These are phyloP conservation scores for Orbilia blumenaviensis DNA, from an alignment of 2,329 filamentous ascomycete genomes.

Conservation along the genomic window DNA sequence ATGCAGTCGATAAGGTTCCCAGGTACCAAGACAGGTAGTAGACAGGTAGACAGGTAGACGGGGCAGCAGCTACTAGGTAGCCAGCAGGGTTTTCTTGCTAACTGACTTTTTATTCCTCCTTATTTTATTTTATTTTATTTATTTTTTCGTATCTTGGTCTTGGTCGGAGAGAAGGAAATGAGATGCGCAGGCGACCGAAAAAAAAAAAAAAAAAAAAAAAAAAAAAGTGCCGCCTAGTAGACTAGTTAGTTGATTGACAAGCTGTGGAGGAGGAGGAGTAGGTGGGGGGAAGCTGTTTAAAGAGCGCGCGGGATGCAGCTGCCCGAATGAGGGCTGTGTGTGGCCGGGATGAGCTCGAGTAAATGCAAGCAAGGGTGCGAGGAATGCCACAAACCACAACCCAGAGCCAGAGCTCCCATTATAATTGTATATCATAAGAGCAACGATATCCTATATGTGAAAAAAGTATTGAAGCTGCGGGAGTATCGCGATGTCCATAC, in stretches of 20 bases:
- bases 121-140: not conserved
- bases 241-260: not conserved
- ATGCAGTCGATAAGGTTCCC: slow-evolving; percentile 4
- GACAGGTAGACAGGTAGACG: too few species aligned
- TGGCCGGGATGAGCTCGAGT: slow-evolving; percentile 23
- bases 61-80: too few species aligned
- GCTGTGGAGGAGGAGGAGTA: not conserved
- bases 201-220: too few species aligned
- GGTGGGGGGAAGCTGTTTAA: slow-evolving; percentile 16
- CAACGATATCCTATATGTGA: too few species aligned
- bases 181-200: slow-evolving; percentile 24
- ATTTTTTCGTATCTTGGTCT: too few species aligned
- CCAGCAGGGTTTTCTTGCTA: too few species aligned
- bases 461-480: not conserved
- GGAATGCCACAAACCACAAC: slow-evolving; percentile 7
- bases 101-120: not conserved
- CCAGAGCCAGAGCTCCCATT: not conserved
- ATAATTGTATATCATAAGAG: not conserved
- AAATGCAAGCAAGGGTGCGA: slow-evolving; percentile 23
- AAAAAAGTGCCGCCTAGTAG: not conserved
- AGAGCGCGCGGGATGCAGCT: slow-evolving; percentile 48
- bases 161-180: slow-evolving; percentile 2
- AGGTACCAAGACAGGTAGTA: too few species aligned
- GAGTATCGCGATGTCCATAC: not conserved
- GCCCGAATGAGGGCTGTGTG: slow-evolving; percentile 31